Percentiles rank a stretch among this genome's conserved stretches.
Conservation (phyloP, 495 filamentous ascomycete genomes). For the Talaromyces adpressus region DNA sequence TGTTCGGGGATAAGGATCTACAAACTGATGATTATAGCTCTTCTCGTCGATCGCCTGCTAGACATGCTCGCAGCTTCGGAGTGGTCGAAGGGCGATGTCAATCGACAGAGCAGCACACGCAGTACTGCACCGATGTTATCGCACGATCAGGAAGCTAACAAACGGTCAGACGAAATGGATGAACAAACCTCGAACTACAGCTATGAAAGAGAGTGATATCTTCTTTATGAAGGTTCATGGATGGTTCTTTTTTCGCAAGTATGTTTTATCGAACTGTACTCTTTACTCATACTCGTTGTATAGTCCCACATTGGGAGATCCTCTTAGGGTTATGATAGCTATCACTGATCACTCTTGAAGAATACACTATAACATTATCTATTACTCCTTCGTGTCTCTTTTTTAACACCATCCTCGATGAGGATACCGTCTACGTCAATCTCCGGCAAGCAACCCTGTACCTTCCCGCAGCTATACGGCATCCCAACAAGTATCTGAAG, state of each 20-base stretch:
- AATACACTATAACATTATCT: background rate
- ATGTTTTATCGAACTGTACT: background rate
- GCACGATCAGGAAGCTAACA: background rate
- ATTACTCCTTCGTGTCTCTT: background rate
- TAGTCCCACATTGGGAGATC: background rate
- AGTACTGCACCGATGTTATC: background rate
- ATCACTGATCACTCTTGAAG: background rate
- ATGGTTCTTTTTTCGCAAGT: background rate
- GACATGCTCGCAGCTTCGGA: conserved; percentile 13
- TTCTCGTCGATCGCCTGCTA: conserved; percentile 38
- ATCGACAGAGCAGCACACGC: conserved; percentile 7
- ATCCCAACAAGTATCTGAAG: background rate
- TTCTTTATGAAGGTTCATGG: background rate
- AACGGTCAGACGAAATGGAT: background rate
- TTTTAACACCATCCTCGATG: background rate
- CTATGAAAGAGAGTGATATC: background rate
- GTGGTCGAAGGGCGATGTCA: background rate
- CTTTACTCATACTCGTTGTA: background rate
- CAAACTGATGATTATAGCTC: conserved; percentile 16
- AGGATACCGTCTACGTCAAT: background rate
- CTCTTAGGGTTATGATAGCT: background rate
- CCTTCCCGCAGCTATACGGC: background rate
- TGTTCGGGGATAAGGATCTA: background rate
- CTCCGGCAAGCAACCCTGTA: background rate
- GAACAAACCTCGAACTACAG: background rate